Evolutionary conservation across 331 rosid genomes (phyloP).

Genomic region (Ulmus americana): DNA sequence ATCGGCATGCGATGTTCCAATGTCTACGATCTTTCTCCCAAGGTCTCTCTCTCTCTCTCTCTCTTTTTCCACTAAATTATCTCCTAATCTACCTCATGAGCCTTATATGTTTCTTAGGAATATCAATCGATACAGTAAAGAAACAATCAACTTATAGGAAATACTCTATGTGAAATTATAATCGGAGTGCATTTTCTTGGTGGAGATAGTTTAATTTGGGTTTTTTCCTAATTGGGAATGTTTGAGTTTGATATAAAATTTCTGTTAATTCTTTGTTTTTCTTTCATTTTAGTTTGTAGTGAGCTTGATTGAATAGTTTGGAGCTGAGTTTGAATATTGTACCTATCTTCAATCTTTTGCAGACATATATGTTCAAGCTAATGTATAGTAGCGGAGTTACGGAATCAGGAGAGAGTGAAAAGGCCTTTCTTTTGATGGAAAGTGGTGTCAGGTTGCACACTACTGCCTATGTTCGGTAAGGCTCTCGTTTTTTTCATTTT

Average conservation of each 20-base stretch:
- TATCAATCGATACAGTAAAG: too few relatives aligned
- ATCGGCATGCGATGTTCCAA: slow-evolving; percentile 99
- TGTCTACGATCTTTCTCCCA: slow-evolving; percentile 89
- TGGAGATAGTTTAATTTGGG: too few relatives aligned
- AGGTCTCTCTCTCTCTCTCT: slow-evolving; percentile 41
- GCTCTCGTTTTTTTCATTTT: background rate
- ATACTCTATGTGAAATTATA: too few relatives aligned
- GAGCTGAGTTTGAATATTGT: background rate
- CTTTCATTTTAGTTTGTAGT: background rate
- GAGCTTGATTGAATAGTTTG: background rate
- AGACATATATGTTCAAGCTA: slow-evolving; percentile 91
- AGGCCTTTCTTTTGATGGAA: slow-evolving; percentile 78
- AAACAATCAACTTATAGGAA: background rate
- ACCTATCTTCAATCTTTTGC: slow-evolving; percentile 6
- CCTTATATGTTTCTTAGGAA: background rate
- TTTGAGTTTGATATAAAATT: background rate
- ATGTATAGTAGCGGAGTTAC: slow-evolving; percentile 91
- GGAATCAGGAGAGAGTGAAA: slow-evolving; percentile 96
- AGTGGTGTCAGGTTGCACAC: slow-evolving; percentile 93
- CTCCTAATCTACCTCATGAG: background rate
- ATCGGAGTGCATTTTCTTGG: too few relatives aligned
- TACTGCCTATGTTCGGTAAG: slow-evolving; percentile 74
- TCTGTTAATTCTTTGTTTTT: background rate
- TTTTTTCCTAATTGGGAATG: too few relatives aligned
- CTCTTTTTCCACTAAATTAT: background rate